Base-by-base conservation (phyloP, 1,284 basidiomycete genomes). In the Moesziomyces sp. region DNA sequence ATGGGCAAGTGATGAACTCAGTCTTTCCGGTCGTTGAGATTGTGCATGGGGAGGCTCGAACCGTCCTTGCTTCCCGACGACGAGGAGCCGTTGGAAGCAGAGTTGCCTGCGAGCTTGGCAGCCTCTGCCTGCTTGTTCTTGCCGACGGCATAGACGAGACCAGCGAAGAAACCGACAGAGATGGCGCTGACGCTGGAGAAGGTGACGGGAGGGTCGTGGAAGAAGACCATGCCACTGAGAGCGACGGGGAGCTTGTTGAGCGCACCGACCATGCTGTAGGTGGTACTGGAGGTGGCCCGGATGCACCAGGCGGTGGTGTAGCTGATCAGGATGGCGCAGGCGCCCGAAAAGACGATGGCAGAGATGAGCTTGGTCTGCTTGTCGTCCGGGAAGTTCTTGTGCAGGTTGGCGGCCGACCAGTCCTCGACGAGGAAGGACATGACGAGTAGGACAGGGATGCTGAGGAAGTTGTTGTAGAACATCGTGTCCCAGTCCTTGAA, bases 401-500 rank as follows among this genome's bases (percentile, higher is more conserved):
- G 85, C 42, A 99, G 86, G 81, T 91, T 94, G 61, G 89, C 90
- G 7, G 87, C 85, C 51, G 91, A 90, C 97, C 97, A 99, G 83
- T 97, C 90, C 85, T 99, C 97, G 43, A 92, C 86, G 55, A 95
- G 77, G 71, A 99, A 82, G 16, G 94, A 97, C 83, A 92, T 93
- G 63, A 94, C 77, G 43, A 89, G 87, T 45, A 99, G 87, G 40
- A 98, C 90, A 45, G 97, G 94, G 77, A 99, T 94, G 38, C 93
- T 97, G 51, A 99, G 87, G 53, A 98, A 85, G 86, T 99, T 99
- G 87, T 97, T 98, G 88, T 98, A 99, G 86, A 94, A 97, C 96
- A 99, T 98, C 26, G 95, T 92, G 84, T 99, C 97, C 95, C 94
- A 97, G 84, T 99, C 96, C 68, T 94, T 96, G 87, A 99, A 99